Conservation (phyloP, 768 basidiomycete genomes). For the Mycena metata region DNA sequence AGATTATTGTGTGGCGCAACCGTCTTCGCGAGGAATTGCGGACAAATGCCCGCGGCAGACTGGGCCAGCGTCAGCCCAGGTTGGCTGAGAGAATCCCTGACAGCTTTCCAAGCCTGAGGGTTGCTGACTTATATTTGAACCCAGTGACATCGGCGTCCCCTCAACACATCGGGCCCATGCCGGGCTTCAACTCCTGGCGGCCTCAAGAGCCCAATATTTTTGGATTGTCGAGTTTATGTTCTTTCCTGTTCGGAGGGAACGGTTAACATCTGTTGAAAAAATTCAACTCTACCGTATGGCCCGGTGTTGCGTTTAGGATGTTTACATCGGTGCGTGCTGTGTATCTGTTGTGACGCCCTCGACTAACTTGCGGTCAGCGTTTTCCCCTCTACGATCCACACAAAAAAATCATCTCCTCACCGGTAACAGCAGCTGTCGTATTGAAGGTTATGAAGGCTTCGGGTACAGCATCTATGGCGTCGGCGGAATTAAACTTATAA, state of each 20-base stretch:
- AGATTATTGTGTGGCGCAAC: background rate
- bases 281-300: conserved; percentile 17
- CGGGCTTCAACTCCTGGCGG: background rate
- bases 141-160: background rate
- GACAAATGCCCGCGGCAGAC: background rate
- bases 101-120: background rate
- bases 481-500: background rate
- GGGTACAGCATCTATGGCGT: background rate
- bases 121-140: background rate
- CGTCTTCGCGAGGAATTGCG: background rate
- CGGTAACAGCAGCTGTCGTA: background rate
- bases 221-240: background rate
- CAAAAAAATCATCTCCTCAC: background rate
- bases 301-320: conserved; percentile 8
- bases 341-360: too few species aligned
- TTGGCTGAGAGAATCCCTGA: background rate
- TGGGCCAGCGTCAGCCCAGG: background rate
- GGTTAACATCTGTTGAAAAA: conserved; percentile 3
- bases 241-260: background rate
- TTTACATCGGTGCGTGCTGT: too few species aligned
- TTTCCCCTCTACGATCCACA: background rate
- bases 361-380: too few species aligned
- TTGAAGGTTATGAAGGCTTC: background rate
- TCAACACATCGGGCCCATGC: background rate
- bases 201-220: background rate